Conservation (phyloP, 768 basidiomycete species). For the Sarcodon sp. region DNA sequence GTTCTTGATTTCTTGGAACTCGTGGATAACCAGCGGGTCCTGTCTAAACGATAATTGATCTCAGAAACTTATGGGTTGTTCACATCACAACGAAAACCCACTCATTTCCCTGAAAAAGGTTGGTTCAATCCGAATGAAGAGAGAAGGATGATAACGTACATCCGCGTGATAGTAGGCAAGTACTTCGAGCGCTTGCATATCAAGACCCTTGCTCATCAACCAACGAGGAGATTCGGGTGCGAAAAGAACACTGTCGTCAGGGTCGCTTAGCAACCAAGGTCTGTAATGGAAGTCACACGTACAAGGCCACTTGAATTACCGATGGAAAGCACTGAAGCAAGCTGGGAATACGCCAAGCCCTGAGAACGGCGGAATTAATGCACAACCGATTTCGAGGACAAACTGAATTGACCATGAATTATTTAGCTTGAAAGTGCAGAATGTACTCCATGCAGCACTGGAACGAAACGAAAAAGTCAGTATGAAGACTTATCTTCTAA, state of each 20-base stretch:
- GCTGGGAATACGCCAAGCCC: slow-evolving; percentile 80
- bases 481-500: neutral
- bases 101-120: slow-evolving; percentile 18
- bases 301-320: slow-evolving; percentile 44
- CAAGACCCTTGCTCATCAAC: slow-evolving; percentile 63
- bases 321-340: slow-evolving; percentile 61
- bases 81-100: neutral
- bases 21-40: slow-evolving; percentile 59
- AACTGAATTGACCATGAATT: neutral
- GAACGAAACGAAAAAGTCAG: neutral
- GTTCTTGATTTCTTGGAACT: slow-evolving; percentile 73
- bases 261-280: no score
- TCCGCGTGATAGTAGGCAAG: slow-evolving; percentile 81
- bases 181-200: slow-evolving; percentile 51
- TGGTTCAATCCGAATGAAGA: no score
- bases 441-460: slow-evolving; percentile 19
- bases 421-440: neutral
- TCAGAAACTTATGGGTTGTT: neutral
- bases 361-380: slow-evolving; percentile 16
- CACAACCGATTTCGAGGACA: neutral
- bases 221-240: slow-evolving; percentile 80
- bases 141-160: slow-evolving; percentile 26
- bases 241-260: slow-evolving; percentile 12
- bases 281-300: no score
- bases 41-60: slow-evolving; percentile 17